Evolutionary conservation across 768 basidiomycete species (phyloP), one percentile per base, ranked within the genome.

Genomic region (Rubroboletus satanas): DNA sequence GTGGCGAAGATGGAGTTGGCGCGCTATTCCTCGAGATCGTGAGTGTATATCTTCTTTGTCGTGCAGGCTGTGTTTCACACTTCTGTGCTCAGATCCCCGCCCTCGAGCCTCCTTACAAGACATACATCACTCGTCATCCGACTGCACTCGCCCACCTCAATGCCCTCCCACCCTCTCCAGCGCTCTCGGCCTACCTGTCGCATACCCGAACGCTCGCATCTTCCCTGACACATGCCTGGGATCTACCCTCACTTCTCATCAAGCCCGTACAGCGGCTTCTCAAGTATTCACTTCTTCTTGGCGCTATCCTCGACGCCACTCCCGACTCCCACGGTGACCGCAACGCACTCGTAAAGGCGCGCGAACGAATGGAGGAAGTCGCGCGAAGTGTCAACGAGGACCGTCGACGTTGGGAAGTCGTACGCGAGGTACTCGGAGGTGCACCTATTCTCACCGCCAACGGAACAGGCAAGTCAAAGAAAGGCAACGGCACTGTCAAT

Each of bases 231-330:
- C 87, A 92, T 63, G 90, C 93, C 3, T 94, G 93, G 87, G 96
- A 99, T 68, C 83, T 99, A 28, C 79, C 91, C 6, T 93, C 93
- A 0, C 81, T 98, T 37, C 86, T 99, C 56, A 98, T 99, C 72
- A 98, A 98, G 72, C 97, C 97, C 33, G 93, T 99, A 4, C 97
- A 98, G 66, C 85, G 96, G 15, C 80, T 98, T 51, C 84, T 98
- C 59, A 98, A 98, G 68, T 99, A 99, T 66, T 84, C 91, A 0
- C 81, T 98, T 9, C 80, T 99, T 29, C 82, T 99, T 33, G 73
- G 74, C 26, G 83, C 89, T 26, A 85, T 93, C 60, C 80, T 87
- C 49, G 83, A 86, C 47, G 86, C 85, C 64, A 93, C 91, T 0
- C 83, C 85, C 7, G 81, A 84, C 49, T 68, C 71, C 23, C 88